Conservation (phyloP, 805 yeast species). For the Yamadazyma scolyti region DNA sequence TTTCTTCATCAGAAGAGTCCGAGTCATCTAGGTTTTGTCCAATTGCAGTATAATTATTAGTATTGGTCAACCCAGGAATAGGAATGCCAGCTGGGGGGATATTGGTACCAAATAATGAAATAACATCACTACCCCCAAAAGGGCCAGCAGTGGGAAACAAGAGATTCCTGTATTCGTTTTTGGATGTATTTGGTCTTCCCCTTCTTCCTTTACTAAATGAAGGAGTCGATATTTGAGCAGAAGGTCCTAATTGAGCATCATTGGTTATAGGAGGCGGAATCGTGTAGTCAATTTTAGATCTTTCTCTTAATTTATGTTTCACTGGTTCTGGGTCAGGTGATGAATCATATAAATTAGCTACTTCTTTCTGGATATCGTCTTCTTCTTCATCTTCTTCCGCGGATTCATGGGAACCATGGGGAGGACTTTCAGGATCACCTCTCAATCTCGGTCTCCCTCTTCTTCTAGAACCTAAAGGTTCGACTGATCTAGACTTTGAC, state of each 20-base stretch:
- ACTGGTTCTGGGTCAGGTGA: conserved; percentile 48
- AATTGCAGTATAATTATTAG: conserved; percentile 21
- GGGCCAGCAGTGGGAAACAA: conserved; percentile 95
- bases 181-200: conserved; percentile 35
- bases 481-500: conserved; percentile 21
- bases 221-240: conserved; percentile 14
- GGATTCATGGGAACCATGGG: conserved; percentile 1
- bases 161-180: conserved; percentile 55
- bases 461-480: conserved; percentile 12
- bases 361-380: conserved; percentile 55
- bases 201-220: conserved; percentile 31
- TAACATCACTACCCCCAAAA: conserved; percentile 93
- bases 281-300: conserved; percentile 68
- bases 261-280: conserved; percentile 74
- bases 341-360: conserved; percentile 60
- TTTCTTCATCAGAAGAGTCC: conserved; percentile 63
- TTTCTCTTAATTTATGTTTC: conserved; percentile 42
- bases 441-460: conserved; percentile 13
- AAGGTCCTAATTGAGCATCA: conserved; percentile 23
- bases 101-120: conserved; percentile 73
- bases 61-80: conserved; percentile 24
- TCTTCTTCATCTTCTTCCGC: conserved; percentile 20
- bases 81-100: conserved; percentile 50
- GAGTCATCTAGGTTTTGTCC: conserved; percentile 44
- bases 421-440: conserved; percentile 4